A percentile compares a stretch with the other conserved stretches of the same genome.
Conservation (phyloP, 768 basidiomycete genomes). For the Serendipita sp. region DNA sequence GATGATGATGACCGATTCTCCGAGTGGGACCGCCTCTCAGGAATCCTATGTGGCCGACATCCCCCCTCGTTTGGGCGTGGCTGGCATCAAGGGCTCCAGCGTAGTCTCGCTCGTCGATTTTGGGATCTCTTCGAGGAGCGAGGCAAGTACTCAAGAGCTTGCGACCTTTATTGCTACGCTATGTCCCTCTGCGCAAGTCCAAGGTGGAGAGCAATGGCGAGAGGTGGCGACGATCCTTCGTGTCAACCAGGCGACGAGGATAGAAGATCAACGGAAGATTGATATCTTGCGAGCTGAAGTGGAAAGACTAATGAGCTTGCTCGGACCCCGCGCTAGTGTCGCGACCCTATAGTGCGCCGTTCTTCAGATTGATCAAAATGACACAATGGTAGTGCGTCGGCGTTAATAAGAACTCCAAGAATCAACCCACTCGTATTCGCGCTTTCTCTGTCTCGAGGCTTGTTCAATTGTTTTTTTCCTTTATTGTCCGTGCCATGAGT, state of each 20-base stretch:
- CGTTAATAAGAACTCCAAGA: too few relatives aligned
- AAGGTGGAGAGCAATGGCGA: not conserved
- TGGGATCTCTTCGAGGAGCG: not conserved
- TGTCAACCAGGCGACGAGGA: not conserved
- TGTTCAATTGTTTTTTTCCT: too few relatives aligned
- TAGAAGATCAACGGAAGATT: conserved; percentile 3
- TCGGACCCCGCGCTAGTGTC: not conserved
- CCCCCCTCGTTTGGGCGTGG: not conserved
- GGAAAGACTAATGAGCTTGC: not conserved
- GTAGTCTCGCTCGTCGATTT: not conserved
- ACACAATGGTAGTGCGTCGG: too few relatives aligned
- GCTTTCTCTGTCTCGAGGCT: too few relatives aligned
- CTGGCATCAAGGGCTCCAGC: not conserved
- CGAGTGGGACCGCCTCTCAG: not conserved
- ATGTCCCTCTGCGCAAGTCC: not conserved
- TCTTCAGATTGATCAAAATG: too few relatives aligned
- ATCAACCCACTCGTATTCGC: too few relatives aligned
- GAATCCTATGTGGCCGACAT: too few relatives aligned
- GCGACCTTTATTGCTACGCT: conserved; percentile 1
- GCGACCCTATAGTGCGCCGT: too few relatives aligned
- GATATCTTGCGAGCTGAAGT: not conserved
- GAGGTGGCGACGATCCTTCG: not conserved
- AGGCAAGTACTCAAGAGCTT: not conserved
- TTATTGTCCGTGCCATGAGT: too few relatives aligned
- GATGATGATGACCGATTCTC: not conserved